Base-by-base conservation (phyloP, 164 flowering plant genomes). In the Malania oleifera region DNA sequence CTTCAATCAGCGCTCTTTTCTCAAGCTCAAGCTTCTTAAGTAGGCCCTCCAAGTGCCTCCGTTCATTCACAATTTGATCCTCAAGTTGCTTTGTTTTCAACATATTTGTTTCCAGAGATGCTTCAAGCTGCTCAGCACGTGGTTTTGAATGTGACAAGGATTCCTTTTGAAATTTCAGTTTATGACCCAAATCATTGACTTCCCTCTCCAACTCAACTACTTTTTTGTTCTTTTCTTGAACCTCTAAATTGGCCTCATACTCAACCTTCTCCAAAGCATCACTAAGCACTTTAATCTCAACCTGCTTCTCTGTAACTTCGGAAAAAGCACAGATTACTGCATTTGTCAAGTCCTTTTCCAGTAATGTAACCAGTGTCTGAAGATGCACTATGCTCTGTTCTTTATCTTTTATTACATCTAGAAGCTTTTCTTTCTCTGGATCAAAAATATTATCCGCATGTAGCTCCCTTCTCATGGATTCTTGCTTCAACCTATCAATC, bases 141-240 rank as follows among this genome's bases (percentile, higher is more conserved):
- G 53, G 29, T 54, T 69, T 67, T 10, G 59, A 55, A 18, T 28
- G 18, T 24, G 25, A 51, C 43, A 69, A 31, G 18, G 70, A 59
- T n/a, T 61, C 43, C 52, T 64, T 70, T 28, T 66, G 70, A 38
- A 14, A 47, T 58, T 56, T 60, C 29, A 75, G 58, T 63, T 67
- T 61, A 57, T 71, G 59, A 24, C 28, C 57, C 26, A 71, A 58
- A 28, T 12, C 59, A 29, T 31, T 58, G 34, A 72, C 58, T 53
- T 73, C 67, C 17, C 60, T 65, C 52, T 67, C 74, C 50, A 72
- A 46, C 24, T 69, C 70, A 35, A 15, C 43, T 56, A 71, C 72
- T n/a, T 40, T 38, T 34, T 31, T 23, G 26, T 50, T 67, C 57
- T 52, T 71, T 51, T 51, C 62, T 29, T 75, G 64, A 56, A 61